phyloP scores from a whole-genome alignment of 192 early-diverging fungal genomes.

The Linnemannia schmuckeri region DNA sequence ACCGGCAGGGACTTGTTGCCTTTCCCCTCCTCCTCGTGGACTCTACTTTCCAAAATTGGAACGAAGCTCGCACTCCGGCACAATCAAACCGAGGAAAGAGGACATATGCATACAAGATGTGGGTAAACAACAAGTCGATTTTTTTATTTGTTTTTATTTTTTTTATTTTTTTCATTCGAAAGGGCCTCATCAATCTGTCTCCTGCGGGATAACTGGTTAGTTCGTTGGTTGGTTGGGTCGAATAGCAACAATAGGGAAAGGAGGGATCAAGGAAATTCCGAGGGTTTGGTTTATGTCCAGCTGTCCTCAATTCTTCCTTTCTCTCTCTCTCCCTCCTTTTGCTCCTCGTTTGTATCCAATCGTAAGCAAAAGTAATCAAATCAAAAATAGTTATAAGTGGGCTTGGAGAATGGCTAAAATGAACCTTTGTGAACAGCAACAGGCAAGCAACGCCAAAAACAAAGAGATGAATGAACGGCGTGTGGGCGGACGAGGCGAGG shows the following conservation, averaged over 20 bases:
- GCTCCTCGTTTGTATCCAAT: background rate
- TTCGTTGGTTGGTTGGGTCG: background rate
- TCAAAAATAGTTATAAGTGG: background rate
- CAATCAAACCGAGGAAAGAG: background rate
- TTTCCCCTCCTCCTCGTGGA: background rate
- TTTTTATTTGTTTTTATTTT: background rate
- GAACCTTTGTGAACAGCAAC: background rate
- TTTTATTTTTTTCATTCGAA: background rate
- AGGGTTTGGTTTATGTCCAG: background rate
- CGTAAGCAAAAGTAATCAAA: background rate
- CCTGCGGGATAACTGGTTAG: background rate
- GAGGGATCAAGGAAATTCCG: conserved; percentile 3
- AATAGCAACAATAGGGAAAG: background rate
- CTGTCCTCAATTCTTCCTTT: background rate
- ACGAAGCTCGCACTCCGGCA: background rate
- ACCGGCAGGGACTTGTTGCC: background rate
- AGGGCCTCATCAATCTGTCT: background rate
- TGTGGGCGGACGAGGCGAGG: background rate
- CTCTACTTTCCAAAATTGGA: conserved; percentile 1
- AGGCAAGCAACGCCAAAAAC: background rate
- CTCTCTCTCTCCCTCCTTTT: background rate
- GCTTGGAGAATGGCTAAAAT: background rate
- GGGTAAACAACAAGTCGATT: background rate
- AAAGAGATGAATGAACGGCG: background rate
- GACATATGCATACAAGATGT: background rate